Evolutionary conservation across 1,284 basidiomycete genomes (phyloP).

Genomic region (Moniliella sp.): DNA sequence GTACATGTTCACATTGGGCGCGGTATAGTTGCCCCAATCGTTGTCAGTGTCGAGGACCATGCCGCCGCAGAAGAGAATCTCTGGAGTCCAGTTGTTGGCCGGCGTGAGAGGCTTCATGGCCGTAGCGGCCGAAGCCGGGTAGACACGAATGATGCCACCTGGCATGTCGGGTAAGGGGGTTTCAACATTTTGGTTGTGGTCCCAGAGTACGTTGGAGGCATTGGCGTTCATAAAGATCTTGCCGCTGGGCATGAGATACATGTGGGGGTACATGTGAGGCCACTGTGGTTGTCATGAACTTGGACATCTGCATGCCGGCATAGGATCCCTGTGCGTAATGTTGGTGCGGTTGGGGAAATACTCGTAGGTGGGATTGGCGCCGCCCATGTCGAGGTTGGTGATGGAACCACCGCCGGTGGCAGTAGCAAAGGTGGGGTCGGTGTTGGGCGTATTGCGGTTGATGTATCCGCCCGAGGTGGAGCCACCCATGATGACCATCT

Average conservation of each 20-base stretch:
- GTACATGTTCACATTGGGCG: slow-evolving; percentile 16
- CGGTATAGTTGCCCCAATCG: slow-evolving; percentile 25
- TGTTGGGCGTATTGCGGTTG: slow-evolving; percentile 29
- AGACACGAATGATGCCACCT: slow-evolving; percentile 40
- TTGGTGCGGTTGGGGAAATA: slow-evolving; percentile 28
- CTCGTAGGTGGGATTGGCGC: slow-evolving; percentile 29
- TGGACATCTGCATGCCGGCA: neutral
- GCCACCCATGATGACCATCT: slow-evolving; percentile 25
- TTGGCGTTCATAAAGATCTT: slow-evolving; percentile 33
- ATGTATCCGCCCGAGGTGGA: slow-evolving; percentile 26
- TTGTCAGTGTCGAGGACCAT: slow-evolving; percentile 44
- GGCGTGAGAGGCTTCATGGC: slow-evolving; percentile 77
- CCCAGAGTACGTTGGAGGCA: slow-evolving; percentile 24
- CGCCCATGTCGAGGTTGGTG: slow-evolving; percentile 33
- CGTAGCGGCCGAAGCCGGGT: slow-evolving; percentile 70
- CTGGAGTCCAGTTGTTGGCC: slow-evolving; percentile 64
- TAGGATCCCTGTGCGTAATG: slow-evolving; percentile 33
- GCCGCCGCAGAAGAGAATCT: slow-evolving; percentile 72
- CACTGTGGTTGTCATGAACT: neutral
- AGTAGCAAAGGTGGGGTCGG: slow-evolving; percentile 21
- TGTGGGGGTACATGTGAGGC: slow-evolving; percentile 33
- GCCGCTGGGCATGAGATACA: slow-evolving; percentile 28
- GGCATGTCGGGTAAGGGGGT: slow-evolving; percentile 26
- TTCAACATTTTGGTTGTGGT: slow-evolving; percentile 14
- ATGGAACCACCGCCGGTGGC: slow-evolving; percentile 31